A percentile compares a stretch with the other conserved stretches of the same genome.
Conservation (phyloP, 345 rosid species). For the Combretum micranthum region DNA sequence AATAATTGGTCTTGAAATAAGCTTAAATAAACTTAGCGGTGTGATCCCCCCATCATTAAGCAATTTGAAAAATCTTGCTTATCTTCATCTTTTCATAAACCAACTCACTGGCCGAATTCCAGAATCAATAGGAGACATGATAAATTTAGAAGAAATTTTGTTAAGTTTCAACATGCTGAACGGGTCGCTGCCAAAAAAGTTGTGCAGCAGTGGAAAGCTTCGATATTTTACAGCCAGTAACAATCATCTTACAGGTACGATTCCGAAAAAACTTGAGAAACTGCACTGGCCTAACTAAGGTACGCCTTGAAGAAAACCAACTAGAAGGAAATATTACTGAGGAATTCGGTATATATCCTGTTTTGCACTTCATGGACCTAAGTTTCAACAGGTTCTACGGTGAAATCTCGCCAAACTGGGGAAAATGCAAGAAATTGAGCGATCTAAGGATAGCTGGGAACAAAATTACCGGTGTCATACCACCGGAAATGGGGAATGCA, state of each 20-base stretch:
- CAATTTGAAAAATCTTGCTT: neutral
- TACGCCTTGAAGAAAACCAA: slow-evolving; percentile 16
- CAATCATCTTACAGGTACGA: slow-evolving; percentile 17
- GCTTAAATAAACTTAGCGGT: slow-evolving; percentile 4
- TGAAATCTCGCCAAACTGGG: slow-evolving; percentile 23
- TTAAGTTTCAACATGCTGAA: neutral
- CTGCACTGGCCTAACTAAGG: slow-evolving; percentile 18
- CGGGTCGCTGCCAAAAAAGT: neutral
- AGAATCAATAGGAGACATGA: slow-evolving; percentile 19
- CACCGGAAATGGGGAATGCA: slow-evolving; percentile 16
- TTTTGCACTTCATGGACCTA: slow-evolving; percentile 15
- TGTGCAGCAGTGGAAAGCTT: neutral
- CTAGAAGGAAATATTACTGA: slow-evolving; percentile 13
- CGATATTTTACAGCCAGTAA: neutral
- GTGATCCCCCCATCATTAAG: slow-evolving; percentile 8
- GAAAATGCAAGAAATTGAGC: neutral
- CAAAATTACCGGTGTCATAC: slow-evolving; percentile 19
- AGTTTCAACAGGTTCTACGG: slow-evolving; percentile 20
- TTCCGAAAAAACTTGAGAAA: slow-evolving; percentile 17
- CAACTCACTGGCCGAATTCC: slow-evolving; percentile 8
- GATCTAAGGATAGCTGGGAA: slow-evolving; percentile 1
- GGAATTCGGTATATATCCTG: slow-evolving; percentile 15
- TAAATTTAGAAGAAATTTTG: no score
- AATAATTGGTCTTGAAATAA: slow-evolving; percentile 2
- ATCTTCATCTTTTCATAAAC: neutral